Evolutionary conservation across 176 grass and related monocot genomes (phyloP), one percentile per base, ranked within the genome.

Genomic region (Triticum turgidum): DNA sequence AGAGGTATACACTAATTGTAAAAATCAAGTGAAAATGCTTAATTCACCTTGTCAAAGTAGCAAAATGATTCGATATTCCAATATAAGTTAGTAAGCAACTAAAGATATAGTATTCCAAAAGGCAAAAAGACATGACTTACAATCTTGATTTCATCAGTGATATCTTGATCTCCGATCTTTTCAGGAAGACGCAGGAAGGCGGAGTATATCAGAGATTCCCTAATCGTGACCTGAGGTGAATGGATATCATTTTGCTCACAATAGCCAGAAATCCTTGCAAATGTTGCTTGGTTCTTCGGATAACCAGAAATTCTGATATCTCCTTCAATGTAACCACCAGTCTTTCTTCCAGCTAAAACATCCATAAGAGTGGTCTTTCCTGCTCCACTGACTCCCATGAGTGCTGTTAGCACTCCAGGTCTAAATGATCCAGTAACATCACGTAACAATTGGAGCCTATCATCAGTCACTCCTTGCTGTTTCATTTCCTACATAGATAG

Each of bases 181-280:
- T 91, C 61, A 69, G 94, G 89, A 80, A 99, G 89, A 38, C 97
- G 94, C 65, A 99, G 66, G 58, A 96, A 99, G 35, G 97, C 94
- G 12, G 97, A 99, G 80, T 94, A 99, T 82, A 96, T 96, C 83
- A 99, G 91, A 71, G 94, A 96, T 66, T 99, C 97, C 68, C 92
- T 87, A 80, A 99, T 76, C 79, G 97, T 99, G 85, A 99, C 94
- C 85, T 99, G 97, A 87, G 97, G 97, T 39, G 97, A 99, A 85
- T 99, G 97, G 63, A 99, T 99, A 88, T 99, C 97, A 88, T 96
- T 99, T 84, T 99, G 97, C 30, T 99, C 97, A 82, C 97, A 96
- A 79, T 99, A 99, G 18, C 97, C 97, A 80, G 97, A 99, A 83
- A 99, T 96, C 76, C 97, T 89, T 87, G 97, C 97, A 83, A 99